Conservation (phyloP, 2,329 filamentous ascomycete genomes). For the Ilyonectria robusta region DNA sequence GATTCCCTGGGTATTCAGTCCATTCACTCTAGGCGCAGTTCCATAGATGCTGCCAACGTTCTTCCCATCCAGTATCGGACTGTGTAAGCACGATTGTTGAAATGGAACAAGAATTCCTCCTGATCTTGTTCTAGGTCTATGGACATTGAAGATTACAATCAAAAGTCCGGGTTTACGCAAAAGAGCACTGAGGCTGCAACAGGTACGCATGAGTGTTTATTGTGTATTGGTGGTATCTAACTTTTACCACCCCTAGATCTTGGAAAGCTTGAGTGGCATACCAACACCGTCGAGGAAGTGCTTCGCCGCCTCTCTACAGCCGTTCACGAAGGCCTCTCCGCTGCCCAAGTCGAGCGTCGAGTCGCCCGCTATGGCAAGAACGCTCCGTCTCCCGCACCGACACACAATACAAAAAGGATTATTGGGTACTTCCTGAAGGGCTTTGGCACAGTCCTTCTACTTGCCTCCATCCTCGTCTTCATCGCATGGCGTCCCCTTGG, state of each 20-base stretch:
- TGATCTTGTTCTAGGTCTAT: constrained; percentile 35
- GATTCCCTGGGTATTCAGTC: constrained; percentile 35
- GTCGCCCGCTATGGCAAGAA: constrained; percentile 37
- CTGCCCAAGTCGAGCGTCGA: constrained; percentile 30
- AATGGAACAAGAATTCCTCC: background rate
- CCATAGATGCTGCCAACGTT: constrained; percentile 31
- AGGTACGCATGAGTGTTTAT: constrained; percentile 15
- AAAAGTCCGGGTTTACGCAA: constrained; percentile 29
- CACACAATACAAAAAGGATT: constrained; percentile 57
- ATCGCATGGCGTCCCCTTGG: constrained; percentile 83
- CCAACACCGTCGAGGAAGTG: constrained; percentile 33
- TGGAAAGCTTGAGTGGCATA: constrained; percentile 40
- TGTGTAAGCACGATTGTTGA: constrained; percentile 31
- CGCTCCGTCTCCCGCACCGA: constrained; percentile 35
- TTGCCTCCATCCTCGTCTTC: constrained; percentile 80
- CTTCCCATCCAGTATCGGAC: constrained; percentile 41
- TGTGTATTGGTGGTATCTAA: constrained; percentile 1
- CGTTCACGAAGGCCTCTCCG: constrained; percentile 32
- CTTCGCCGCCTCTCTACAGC: constrained; percentile 33
- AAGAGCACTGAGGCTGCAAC: constrained; percentile 27
- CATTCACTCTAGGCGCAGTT: constrained; percentile 31
- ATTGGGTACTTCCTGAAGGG: constrained; percentile 83
- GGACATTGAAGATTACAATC: constrained; percentile 39
- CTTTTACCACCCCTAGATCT: constrained; percentile 24
- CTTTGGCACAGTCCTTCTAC: constrained; percentile 79